Conservation (phyloP, 257 asterid species). For the Scutellaria baicalensis region DNA sequence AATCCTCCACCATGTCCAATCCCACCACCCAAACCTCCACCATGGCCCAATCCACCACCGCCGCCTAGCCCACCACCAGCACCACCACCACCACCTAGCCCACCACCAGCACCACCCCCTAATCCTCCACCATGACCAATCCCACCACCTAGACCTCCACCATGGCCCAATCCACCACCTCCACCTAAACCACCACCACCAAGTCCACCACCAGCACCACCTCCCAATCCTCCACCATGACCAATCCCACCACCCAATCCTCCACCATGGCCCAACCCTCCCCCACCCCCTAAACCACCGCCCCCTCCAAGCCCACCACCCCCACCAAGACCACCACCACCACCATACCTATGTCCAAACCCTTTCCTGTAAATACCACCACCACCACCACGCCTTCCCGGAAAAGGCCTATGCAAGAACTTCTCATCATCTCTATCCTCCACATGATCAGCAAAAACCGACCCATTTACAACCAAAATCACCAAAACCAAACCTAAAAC, state of each 20-base stretch:
- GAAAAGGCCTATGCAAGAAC: conserved; percentile 17
- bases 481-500: conserved; percentile 15
- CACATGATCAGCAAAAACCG: conserved; percentile 25
- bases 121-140: conserved; percentile 25
- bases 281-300: too few species aligned
- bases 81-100: conserved; percentile 28
- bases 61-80: conserved; percentile 18
- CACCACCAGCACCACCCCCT: conserved; percentile 34
- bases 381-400: neutral
- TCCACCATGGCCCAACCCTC: conserved; percentile 8
- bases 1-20: conserved; percentile 15
- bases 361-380: neutral
- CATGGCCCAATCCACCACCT: conserved; percentile 17
- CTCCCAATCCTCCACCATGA: conserved; percentile 14
- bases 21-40: conserved; percentile 15
- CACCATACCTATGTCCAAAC: neutral
- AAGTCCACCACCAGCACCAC: conserved; percentile 15
- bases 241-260: conserved; percentile 19
- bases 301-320: conserved; percentile 19
- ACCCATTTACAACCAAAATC: conserved; percentile 21
- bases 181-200: conserved; percentile 26
- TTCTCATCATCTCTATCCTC: conserved; percentile 27
- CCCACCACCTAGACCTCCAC: conserved; percentile 14
- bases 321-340: conserved; percentile 13
- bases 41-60: conserved; percentile 18